A percentile compares a stretch with the other conserved stretches of the same genome.
phyloP scores from a whole-genome alignment of 768 basidiomycete species.

The Lactarius sp. region DNA sequence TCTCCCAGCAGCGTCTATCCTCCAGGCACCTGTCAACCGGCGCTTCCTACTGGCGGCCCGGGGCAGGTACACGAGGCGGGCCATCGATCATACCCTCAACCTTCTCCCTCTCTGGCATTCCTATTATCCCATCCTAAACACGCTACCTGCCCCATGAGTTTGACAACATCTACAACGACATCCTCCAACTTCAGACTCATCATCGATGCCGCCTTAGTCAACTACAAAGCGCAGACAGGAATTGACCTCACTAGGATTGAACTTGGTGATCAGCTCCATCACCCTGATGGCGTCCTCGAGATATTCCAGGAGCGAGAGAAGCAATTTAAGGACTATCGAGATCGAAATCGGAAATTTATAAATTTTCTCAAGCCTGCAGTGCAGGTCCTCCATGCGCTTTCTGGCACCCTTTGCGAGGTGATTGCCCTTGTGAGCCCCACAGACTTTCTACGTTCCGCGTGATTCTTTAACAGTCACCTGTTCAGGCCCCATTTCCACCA shows the following conservation, averaged over 20 bases:
- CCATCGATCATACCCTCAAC: not conserved
- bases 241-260: slow-evolving; percentile 2
- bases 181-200: not conserved
- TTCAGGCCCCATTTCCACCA: not conserved
- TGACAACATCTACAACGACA: not conserved
- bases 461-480: not conserved
- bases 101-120: too few relatives aligned
- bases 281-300: not conserved
- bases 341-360: slow-evolving; percentile 10
- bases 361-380: slow-evolving; percentile 4
- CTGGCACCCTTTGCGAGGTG: slow-evolving; percentile 1
- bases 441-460: not conserved
- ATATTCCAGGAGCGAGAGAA: slow-evolving; percentile 2
- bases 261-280: not conserved
- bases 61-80: too few relatives aligned
- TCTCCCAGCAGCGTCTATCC: too few relatives aligned
- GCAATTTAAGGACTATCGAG: slow-evolving; percentile 12
- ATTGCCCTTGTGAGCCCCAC: not conserved
- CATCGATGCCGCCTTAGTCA: not conserved
- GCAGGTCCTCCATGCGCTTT: not conserved
- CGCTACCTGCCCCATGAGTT: not conserved
- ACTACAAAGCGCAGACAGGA: slow-evolving; percentile 8
- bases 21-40: too few relatives aligned
- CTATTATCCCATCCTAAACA: not conserved
- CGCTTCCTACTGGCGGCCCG: not conserved